Evolutionary conservation across 768 basidiomycete species (phyloP), one percentile per base, ranked within the genome.

Genomic region (Artomyces pyxidatus): DNA sequence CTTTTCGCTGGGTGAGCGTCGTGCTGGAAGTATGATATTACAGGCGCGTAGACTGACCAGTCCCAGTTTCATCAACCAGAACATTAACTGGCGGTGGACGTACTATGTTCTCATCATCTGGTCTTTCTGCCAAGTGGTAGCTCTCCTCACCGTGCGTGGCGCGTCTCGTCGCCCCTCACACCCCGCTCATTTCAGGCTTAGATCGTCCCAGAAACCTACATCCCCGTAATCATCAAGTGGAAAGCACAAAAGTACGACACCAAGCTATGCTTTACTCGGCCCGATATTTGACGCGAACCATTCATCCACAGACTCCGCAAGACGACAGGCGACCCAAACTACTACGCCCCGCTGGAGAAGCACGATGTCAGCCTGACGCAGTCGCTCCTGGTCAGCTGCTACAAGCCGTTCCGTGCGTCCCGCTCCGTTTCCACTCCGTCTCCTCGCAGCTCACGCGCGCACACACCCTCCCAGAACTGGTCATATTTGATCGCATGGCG

Each of bases 151-250:
- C 37, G 82, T 83, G 54, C 55, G 74, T 63, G 4, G 21, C 8
- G 19, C 10, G 10, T 21, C 11, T 10, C 14, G 17, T 16, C 17
- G 14, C 14, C 16, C 21, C 30, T 26, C 14, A 25, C 14, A 16
- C 28, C 22, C 7, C 37, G 21, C 47, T 8, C 21, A 14, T 12
- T 37, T 12, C 9, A 12, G 8, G n/a, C 23, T 7, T 46, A 86
- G 77, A 59, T 84, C 30, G 76, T 86, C 0, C 84, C 84, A 2
- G 89, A 91, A 66, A 87, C 87, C 0, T 88, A 79, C 58, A 63
- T 61, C 3, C 82, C 86, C 0, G 70, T 81, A 7, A 65, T 91
- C 6, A 61, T 78, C 28, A 76, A 78, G 59, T 60, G 59, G 37
- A 88, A 88, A 59, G 86, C 83, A 14, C 60, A 57, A 30, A 70